Base-by-base conservation (phyloP, 768 basidiomycete genomes). In the Mycena maculata region DNA sequence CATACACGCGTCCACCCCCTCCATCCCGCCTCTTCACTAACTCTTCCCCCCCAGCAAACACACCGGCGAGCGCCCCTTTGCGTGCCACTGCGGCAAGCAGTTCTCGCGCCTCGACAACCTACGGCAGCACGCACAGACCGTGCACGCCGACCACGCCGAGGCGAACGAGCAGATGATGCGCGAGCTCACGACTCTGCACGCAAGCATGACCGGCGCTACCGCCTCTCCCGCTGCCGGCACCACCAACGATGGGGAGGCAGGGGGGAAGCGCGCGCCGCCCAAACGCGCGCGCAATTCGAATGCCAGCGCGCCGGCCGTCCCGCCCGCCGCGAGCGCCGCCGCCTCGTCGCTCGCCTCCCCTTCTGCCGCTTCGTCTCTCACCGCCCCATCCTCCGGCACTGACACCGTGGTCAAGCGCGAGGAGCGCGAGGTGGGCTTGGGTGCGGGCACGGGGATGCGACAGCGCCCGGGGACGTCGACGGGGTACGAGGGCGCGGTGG, bases 91-190 rank as follows among this genome's bases (percentile, higher is more conserved):
- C 82, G 87, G 90, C 15, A 96, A 97, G 78, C 92, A 96, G 71
- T 98, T 98, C 76, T 96, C 95, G 7, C 90, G 97, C 15, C 90
- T 99, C 76, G 97, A 99, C 81, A 99, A 99, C 75, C 87, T 99
- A 3, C 90, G 97, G 49, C 97, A 99, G 76, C 97, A 99, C 78
- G 94, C 96, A 0, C 93, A 96, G 84, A 97, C 96, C 7, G 96
- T 98, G 1, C 97, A 99, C 74, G 90, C 95, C n/a, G 95, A 98
- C 77, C 93, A 94, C 82, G 89, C 89, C 77, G 92, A 92, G 0
- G 87, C 90, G 80, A 96, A 96, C 82, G 92, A 94, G 76, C 82
- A 87, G 57, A 95, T 95, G 93, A 95, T 96, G 93, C 90, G 92
- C 71, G 92, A 94, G 64, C 88, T 96, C 67, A 92, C 92, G 53